A percentile compares a stretch with the other conserved stretches of the same genome.
These are phyloP conservation scores for Ramichloridium luteum DNA, from an alignment of 2,329 filamentous ascomycete genomes.

Conservation along the genomic window DNA sequence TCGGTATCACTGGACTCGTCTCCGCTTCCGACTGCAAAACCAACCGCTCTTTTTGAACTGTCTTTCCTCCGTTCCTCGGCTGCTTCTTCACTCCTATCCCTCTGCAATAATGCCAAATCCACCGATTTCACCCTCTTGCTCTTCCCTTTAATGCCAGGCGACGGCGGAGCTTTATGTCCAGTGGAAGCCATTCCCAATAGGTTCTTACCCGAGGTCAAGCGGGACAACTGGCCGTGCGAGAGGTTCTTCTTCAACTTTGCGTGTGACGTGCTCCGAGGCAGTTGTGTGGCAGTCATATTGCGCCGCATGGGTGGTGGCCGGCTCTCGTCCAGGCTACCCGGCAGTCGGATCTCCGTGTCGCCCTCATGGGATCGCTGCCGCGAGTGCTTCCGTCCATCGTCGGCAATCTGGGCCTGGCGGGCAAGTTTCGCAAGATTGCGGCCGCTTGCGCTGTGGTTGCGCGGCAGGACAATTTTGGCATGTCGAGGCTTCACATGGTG, in stretches of 20 bases:
- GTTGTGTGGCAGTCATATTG: slow-evolving; percentile 22
- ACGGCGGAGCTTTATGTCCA: slow-evolving; percentile 15
- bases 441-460: slow-evolving; percentile 21
- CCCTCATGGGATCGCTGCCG: slow-evolving; percentile 20
- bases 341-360: slow-evolving; percentile 24
- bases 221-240: slow-evolving; percentile 35
- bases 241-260: slow-evolving; percentile 28
- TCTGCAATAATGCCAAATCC: slow-evolving; percentile 17
- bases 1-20: slow-evolving; percentile 19
- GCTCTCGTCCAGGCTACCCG: slow-evolving; percentile 22
- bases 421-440: slow-evolving; percentile 22
- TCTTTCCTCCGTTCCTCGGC: slow-evolving; percentile 12
- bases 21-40: slow-evolving; percentile 11
- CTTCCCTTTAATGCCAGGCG: slow-evolving; percentile 20
- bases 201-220: slow-evolving; percentile 29
- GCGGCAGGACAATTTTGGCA: slow-evolving; percentile 21
- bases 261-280: slow-evolving; percentile 19
- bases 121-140: slow-evolving; percentile 21
- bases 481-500: slow-evolving; percentile 17
- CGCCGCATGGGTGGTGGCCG: slow-evolving; percentile 17
- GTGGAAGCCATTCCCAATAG: slow-evolving; percentile 15
- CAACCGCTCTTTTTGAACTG: not conserved
- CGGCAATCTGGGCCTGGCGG: slow-evolving; percentile 13
- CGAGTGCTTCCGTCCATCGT: slow-evolving; percentile 15
- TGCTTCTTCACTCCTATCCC: slow-evolving; percentile 19